Evolutionary conservation across 2,329 filamentous ascomycete genomes (phyloP).

Genomic region (Pseudogymnoascus sp.): DNA sequence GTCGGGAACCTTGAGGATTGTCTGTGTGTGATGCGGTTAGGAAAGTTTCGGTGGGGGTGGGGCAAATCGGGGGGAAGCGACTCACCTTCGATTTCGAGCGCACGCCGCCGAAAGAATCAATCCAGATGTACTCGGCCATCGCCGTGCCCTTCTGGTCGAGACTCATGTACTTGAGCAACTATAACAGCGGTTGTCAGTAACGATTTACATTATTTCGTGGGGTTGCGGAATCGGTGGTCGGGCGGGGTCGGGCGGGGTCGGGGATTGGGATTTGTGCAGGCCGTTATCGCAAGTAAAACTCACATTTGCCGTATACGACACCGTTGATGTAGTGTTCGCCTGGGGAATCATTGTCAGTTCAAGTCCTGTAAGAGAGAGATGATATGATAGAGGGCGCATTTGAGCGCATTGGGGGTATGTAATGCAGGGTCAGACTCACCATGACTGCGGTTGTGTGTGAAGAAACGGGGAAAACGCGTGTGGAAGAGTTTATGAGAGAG

Average conservation of each 20-base stretch:
- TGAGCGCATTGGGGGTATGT: not conserved
- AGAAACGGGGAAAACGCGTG: slow-evolving; percentile 8
- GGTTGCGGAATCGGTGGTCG: not conserved
- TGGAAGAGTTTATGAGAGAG: not conserved
- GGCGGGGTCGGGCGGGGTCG: not conserved
- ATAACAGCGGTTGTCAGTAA: slow-evolving; percentile 18
- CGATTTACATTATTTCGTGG: not conserved
- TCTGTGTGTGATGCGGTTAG: slow-evolving; percentile 38
- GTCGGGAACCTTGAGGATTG: slow-evolving; percentile 50
- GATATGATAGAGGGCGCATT: not conserved
- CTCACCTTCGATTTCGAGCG: slow-evolving; percentile 93
- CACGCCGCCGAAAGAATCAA: slow-evolving; percentile 73
- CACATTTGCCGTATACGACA: slow-evolving; percentile 35
- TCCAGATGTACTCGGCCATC: slow-evolving; percentile 97
- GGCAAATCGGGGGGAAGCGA: slow-evolving; percentile 9
- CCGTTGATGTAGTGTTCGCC: slow-evolving; percentile 20
- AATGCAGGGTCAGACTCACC: slow-evolving; percentile 5
- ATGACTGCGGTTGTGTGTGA: slow-evolving; percentile 13
- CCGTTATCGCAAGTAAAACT: slow-evolving; percentile 21
- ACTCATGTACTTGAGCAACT: slow-evolving; percentile 87
- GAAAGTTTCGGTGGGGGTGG: not conserved
- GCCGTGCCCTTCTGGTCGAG: slow-evolving; percentile 83
- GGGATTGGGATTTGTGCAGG: slow-evolving; percentile 9
- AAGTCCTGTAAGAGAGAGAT: slow-evolving; percentile 9
- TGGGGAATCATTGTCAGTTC: slow-evolving; percentile 21